Evolutionary conservation across 306 rosid genomes (phyloP).

Genomic region (Glycine tomentella): DNA sequence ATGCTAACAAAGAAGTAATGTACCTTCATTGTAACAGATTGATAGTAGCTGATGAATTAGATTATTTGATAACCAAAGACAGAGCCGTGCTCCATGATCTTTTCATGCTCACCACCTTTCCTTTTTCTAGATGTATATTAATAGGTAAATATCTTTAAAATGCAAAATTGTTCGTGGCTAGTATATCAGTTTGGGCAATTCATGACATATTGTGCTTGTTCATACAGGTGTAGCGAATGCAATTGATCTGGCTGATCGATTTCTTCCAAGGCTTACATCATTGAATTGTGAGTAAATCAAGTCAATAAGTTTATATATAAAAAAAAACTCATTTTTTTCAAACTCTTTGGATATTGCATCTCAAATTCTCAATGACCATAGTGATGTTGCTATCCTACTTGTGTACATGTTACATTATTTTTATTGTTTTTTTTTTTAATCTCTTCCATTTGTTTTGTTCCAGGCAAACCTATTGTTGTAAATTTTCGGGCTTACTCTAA

Average conservation of each 20-base stretch:
- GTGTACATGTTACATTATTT: not conserved
- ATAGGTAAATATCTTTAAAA: constrained; percentile 62
- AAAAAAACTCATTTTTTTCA: not conserved
- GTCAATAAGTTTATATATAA: not conserved
- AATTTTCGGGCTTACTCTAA: constrained; percentile 79
- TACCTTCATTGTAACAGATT: constrained; percentile 56
- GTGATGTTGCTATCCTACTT: constrained; percentile 24
- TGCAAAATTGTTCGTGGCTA: not conserved
- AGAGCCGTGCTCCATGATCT: constrained; percentile 90
- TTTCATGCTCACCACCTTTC: constrained; percentile 90
- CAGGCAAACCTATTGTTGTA: constrained; percentile 85
- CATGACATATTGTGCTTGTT: constrained; percentile 13
- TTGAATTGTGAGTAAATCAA: constrained; percentile 77
- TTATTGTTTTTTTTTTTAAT: not conserved
- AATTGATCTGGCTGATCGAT: constrained; percentile 92
- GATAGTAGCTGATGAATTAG: constrained; percentile 90
- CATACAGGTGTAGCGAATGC: constrained; percentile 91
- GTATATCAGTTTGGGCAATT: constrained; percentile 6
- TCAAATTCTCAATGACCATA: not conserved
- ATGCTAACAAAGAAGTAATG: constrained; percentile 14
- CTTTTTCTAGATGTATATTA: constrained; percentile 84
- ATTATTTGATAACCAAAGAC: constrained; percentile 86
- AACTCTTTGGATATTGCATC: not conserved
- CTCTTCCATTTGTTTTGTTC: constrained; percentile 28
- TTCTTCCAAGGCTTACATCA: constrained; percentile 88